Conservation (phyloP, 2,329 filamentous ascomycete genomes). For the Sporothrix curviconia region DNA sequence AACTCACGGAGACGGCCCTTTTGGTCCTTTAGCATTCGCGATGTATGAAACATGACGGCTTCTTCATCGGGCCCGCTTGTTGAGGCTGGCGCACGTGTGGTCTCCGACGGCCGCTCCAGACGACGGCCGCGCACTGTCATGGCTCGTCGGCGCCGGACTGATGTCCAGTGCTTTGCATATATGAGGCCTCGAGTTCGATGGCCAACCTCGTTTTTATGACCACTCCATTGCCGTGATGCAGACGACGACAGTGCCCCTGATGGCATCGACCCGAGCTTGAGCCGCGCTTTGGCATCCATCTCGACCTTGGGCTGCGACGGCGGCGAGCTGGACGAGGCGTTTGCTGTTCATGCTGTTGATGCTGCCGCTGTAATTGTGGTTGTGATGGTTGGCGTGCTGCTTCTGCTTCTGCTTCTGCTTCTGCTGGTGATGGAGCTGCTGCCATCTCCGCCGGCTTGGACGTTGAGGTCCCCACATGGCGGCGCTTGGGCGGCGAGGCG, state of each 20-base stretch:
- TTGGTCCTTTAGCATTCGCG: slow-evolving; percentile 53
- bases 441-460: neutral
- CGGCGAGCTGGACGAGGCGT: neutral
- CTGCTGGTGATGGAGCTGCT: neutral
- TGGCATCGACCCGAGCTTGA: slow-evolving; percentile 1
- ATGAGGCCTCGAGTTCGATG: neutral
- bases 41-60: slow-evolving; percentile 46
- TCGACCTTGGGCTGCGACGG: neutral
- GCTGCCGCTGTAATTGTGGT: neutral
- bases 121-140: neutral
- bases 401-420: too few relatives aligned
- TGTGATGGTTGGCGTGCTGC: too few relatives aligned
- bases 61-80: slow-evolving; percentile 47
- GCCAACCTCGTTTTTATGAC: slow-evolving; percentile 7
- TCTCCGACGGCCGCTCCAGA: slow-evolving; percentile 26
- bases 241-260: neutral
- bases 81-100: slow-evolving; percentile 31
- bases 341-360: neutral
- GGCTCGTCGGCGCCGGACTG: neutral
- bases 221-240: neutral
- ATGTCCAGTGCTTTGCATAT: neutral
- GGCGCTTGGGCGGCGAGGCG: slow-evolving; percentile 5
- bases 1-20: slow-evolving; percentile 49
- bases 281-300: slow-evolving; percentile 9
- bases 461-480: neutral